These are phyloP conservation scores for Scheffersomyces coipomensis DNA, from an alignment of 805 yeast species.

Conservation along the genomic window DNA sequence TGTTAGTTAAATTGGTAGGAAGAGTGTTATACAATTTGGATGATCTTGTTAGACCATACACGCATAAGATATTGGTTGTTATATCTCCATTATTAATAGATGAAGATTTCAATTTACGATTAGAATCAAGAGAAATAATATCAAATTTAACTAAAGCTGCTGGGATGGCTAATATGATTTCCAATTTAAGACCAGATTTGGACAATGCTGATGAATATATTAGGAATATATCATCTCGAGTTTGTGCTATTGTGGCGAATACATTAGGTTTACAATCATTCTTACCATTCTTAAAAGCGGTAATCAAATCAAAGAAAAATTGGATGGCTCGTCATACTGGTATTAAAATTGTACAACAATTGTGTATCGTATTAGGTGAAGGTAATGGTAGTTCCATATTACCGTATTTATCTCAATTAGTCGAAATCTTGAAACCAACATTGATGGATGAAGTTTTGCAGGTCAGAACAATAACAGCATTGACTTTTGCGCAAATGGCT, in stretches of 20 bases:
- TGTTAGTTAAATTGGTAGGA: constrained; percentile 73
- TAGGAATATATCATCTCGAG: constrained; percentile 71
- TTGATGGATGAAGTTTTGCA: constrained; percentile 66
- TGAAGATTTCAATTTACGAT: constrained; percentile 69
- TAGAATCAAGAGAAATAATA: constrained; percentile 78
- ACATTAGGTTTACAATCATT: constrained; percentile 71
- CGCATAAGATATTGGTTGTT: constrained; percentile 69
- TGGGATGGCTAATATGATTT: constrained; percentile 78
- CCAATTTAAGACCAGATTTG: constrained; percentile 76
- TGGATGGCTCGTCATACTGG: constrained; percentile 89
- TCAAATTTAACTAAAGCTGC: constrained; percentile 75
- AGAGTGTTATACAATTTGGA: constrained; percentile 67
- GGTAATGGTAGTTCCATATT: constrained; percentile 53
- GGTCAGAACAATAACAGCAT: constrained; percentile 69
- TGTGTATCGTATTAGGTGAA: constrained; percentile 66
- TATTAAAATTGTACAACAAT: constrained; percentile 69
- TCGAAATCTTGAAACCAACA: constrained; percentile 57
- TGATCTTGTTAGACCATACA: constrained; percentile 64
- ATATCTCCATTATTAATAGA: constrained; percentile 79
- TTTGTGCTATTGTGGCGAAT: constrained; percentile 80
- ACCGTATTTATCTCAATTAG: constrained; percentile 68
- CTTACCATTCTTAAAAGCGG: constrained; percentile 80
- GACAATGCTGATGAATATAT: constrained; percentile 81
- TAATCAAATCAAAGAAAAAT: constrained; percentile 68
- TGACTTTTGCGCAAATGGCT: constrained; percentile 71